A percentile compares a stretch with the other conserved stretches of the same genome.
phyloP scores from a whole-genome alignment of 129 eudicot genomes.

The Erigeron canadensis region DNA sequence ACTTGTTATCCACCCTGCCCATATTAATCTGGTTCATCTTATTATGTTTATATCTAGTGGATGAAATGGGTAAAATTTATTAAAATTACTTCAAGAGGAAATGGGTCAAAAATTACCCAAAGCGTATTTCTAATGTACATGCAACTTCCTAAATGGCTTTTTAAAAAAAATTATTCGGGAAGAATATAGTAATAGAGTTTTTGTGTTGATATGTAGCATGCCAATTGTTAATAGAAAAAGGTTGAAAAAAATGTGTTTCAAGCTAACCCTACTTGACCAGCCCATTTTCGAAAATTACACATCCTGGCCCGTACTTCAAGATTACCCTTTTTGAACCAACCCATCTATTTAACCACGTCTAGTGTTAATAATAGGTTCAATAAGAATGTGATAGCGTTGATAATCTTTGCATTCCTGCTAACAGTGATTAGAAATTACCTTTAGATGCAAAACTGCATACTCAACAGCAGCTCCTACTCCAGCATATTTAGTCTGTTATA shows the following conservation, averaged over 20 bases:
- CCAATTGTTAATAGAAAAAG: not conserved
- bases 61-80: not conserved
- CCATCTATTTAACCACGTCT: not conserved
- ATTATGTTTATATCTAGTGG: not conserved
- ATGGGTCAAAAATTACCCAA: not conserved
- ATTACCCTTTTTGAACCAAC: not conserved
- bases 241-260: not conserved
- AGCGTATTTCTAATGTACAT: not conserved
- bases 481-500: constrained; percentile 58
- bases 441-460: constrained; percentile 95
- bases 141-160: not conserved
- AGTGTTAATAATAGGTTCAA: not conserved
- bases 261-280: not conserved
- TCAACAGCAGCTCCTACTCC: constrained; percentile 95
- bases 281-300: constrained; percentile 31
- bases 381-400: not conserved
- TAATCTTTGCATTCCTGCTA: not conserved
- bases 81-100: not conserved
- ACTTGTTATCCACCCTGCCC: not conserved
- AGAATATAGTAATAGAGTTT: not conserved
- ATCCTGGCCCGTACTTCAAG: not conserved
- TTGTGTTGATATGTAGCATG: not conserved
- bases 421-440: constrained; percentile 43
- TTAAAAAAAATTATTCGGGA: not conserved
- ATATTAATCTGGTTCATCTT: not conserved